Percentiles rank a stretch among this genome's conserved stretches.
Evolutionary conservation across 306 rosid species (phyloP).

Genomic region (Gleditsia sinensis): DNA sequence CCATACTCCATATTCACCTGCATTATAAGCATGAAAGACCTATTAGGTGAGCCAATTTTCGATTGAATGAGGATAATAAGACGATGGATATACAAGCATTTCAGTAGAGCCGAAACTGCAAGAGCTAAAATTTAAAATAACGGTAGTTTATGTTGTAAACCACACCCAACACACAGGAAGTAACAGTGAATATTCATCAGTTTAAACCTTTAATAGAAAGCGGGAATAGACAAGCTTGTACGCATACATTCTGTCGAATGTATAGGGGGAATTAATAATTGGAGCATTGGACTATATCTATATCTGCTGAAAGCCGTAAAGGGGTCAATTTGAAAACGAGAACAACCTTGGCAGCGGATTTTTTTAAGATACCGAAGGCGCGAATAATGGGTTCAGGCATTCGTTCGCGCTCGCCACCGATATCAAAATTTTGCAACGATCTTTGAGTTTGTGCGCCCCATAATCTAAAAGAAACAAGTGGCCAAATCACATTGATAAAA

Average conservation of each 20-base stretch:
- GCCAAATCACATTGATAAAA: not conserved
- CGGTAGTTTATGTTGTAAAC: not conserved
- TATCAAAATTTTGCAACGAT: slow-evolving; percentile 91
- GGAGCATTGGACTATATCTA: not conserved
- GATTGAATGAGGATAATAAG: not conserved
- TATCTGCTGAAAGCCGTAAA: not conserved
- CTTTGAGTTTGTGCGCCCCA: slow-evolving; percentile 99
- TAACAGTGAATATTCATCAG: not conserved
- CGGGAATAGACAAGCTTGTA: not conserved
- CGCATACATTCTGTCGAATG: not conserved
- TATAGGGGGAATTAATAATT: not conserved
- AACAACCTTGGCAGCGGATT: slow-evolving; percentile 86
- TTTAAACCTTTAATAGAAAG: not conserved
- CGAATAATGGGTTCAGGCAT: slow-evolving; percentile 98
- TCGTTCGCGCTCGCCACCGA: slow-evolving; percentile 94
- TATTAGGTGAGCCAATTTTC: not conserved
- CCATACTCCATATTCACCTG: slow-evolving; percentile 95
- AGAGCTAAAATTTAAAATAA: not conserved
- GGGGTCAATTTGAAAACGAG: not conserved
- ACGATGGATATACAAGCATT: not conserved
- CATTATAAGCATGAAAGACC: not conserved
- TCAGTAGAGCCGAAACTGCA: not conserved
- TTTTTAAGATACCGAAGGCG: slow-evolving; percentile 88
- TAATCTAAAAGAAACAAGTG: slow-evolving; percentile 45
- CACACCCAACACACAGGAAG: not conserved